Percentiles rank a stretch among this genome's conserved stretches.
Conservation (phyloP, 2,329 filamentous ascomycete genomes). For the Neocucurbitaria cava region DNA sequence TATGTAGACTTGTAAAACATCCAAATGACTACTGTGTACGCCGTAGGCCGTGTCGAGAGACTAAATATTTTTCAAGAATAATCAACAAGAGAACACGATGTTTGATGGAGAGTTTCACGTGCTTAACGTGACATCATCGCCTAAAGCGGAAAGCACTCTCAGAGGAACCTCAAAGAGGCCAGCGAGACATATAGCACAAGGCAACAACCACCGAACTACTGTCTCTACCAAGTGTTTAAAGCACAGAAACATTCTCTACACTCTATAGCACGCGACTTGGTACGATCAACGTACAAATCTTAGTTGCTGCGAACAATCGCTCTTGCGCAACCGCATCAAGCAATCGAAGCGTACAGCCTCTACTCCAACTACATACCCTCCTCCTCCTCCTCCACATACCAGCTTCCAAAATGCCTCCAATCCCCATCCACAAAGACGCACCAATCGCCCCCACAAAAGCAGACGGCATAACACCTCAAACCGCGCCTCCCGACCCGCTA, state of each 20-base stretch:
- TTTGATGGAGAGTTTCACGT: no score
- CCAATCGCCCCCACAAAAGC: slow-evolving; percentile 53
- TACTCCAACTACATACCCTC: not conserved
- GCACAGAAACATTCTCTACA: not conserved
- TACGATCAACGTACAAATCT: not conserved
- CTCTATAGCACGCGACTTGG: not conserved
- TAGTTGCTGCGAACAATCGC: not conserved
- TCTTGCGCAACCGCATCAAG: not conserved
- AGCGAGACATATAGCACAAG: slow-evolving; percentile 22
- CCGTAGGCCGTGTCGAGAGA: no score
- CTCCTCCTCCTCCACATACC: slow-evolving; percentile 1
- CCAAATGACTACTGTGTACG: no score
- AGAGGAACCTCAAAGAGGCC: slow-evolving; percentile 19
- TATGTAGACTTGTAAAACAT: no score
- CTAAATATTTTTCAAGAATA: no score
- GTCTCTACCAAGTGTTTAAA: not conserved
- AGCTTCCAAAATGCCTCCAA: slow-evolving; percentile 52
- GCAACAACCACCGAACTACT: slow-evolving; percentile 24
- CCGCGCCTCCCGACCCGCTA: slow-evolving; percentile 36
- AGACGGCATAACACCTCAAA: slow-evolving; percentile 47
- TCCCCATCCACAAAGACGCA: slow-evolving; percentile 55
- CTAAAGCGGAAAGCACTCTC: slow-evolving; percentile 28
- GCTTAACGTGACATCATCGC: slow-evolving; percentile 35
- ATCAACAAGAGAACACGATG: no score
- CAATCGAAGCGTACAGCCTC: not conserved